Base-by-base conservation (phyloP, 2,329 filamentous ascomycete genomes). In the Westerdykella ornata region DNA sequence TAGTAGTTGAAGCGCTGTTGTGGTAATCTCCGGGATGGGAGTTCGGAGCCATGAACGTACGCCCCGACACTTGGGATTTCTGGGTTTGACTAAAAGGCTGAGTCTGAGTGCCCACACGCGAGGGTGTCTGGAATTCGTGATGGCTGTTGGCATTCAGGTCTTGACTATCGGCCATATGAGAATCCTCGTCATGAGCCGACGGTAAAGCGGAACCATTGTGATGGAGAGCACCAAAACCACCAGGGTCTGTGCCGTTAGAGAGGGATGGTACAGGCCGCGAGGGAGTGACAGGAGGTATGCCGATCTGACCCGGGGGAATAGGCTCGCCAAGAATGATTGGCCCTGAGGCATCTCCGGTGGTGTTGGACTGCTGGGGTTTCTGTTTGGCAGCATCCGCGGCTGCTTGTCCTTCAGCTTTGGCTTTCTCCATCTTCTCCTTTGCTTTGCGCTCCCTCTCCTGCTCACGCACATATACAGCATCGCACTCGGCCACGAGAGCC, bases 1-100 rank as follows among this genome's bases (percentile, higher is more conserved):
- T 81, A 1, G 89, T 95, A 1, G 89, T 94, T 2, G 88, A 94
- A 1, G 88, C 90, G 56, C 94, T 88, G 55, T 97, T 96, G 39
- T 82, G 70, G 44, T 80, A 82, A 76, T 82, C 76, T 16, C 70
- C 70, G 13, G 73, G 68, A 57, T 80, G 73, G 22, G 78, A 78
- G 43, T 76, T 74, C 11, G 72, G 72, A 7, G 72, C 71, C 67
- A 82, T 73, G 16, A 76, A 76, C 2, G 77, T 81, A 51, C 78
- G 73, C 5, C 71, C 74, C 18, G 82, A 84, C 34, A 73, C 68
- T 59, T 85, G 84, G 1, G 84, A 85, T 16, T 81, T 71, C 68
- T 78, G 43, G 61, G 77, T 67, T 45, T 60, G 51, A 17, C 56
- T 57, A 13, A 14, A 34, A 26, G 37, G 41, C 68, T 76, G 31